A percentile compares a stretch with the other conserved stretches of the same genome.
These are phyloP conservation scores for Neurospora intermedia DNA, from an alignment of 495 filamentous ascomycete genomes.

Conservation along the genomic window DNA sequence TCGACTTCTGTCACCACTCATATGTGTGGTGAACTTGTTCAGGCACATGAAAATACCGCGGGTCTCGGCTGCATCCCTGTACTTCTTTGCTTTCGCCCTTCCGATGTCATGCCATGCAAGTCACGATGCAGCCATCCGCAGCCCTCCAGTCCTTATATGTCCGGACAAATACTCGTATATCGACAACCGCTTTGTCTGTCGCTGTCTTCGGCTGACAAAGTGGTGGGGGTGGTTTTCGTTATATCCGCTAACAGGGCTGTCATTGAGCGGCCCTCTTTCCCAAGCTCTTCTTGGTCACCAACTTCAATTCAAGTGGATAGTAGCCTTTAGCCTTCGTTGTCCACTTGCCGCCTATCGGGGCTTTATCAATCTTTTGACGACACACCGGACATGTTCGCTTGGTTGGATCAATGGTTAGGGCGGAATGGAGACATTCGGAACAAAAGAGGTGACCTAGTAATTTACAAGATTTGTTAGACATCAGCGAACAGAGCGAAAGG, in stretches of 20 bases:
- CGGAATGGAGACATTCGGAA: conserved; percentile 65
- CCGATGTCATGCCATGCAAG: neutral
- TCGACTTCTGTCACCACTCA: neutral
- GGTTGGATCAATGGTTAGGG: conserved; percentile 48
- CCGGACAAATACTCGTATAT: neutral
- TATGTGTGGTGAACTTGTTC: neutral
- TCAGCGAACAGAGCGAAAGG: neutral
- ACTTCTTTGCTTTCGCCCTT: neutral
- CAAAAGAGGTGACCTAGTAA: conserved; percentile 73
- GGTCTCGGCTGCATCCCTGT: neutral
- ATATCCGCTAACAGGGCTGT: neutral
- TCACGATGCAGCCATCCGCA: neutral
- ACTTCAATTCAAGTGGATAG: conserved; percentile 51
- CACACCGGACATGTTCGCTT: conserved; percentile 44
- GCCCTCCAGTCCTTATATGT: neutral
- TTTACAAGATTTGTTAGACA: neutral
- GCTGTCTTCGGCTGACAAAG: neutral
- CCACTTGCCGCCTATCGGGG: conserved; percentile 28
- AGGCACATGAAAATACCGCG: neutral
- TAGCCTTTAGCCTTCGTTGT: conserved; percentile 30
- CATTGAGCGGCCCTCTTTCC: conserved; percentile 27
- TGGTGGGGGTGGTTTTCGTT: neutral
- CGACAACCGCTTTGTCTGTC: neutral
- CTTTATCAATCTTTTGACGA: conserved; percentile 44
- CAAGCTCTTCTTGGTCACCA: conserved; percentile 40